Percentiles rank a stretch among this genome's conserved stretches.
phyloP scores from a whole-genome alignment of 2,329 filamentous ascomycete species.

The Sporothrix globosa region DNA sequence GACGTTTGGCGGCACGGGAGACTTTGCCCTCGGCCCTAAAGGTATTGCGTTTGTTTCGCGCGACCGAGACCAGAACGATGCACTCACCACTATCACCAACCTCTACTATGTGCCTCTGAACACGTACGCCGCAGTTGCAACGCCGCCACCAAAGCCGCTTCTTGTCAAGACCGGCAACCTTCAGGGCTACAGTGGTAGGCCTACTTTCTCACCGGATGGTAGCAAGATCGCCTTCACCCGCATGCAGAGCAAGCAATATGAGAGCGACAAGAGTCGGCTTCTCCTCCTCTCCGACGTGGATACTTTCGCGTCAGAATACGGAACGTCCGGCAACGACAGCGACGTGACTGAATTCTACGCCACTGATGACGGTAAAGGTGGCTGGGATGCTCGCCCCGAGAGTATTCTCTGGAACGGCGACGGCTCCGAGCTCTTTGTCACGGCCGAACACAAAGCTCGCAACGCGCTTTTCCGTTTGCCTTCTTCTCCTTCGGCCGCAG shows the following conservation, averaged over 20 bases:
- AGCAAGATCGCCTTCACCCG: conserved; percentile 73
- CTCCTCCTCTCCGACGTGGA: conserved; percentile 65
- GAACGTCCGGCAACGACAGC: conserved; percentile 8
- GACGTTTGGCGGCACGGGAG: conserved; percentile 76
- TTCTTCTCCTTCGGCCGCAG: conserved; percentile 51
- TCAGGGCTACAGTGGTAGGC: conserved; percentile 66
- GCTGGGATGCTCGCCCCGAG: conserved; percentile 63
- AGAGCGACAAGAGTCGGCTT: conserved; percentile 75
- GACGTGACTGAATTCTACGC: conserved; percentile 66
- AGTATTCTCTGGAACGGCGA: conserved; percentile 60
- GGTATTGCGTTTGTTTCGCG: conserved; percentile 76
- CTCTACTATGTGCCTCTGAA: conserved; percentile 73
- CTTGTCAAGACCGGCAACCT: conserved; percentile 51
- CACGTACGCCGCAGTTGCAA: conserved; percentile 61
- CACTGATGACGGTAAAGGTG: conserved; percentile 64
- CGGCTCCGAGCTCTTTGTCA: conserved; percentile 68
- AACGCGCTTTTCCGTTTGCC: conserved; percentile 65
- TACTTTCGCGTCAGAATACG: conserved; percentile 48
- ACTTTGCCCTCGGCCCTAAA: conserved; percentile 72
- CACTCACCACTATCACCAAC: conserved; percentile 62
- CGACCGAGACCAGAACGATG: conserved; percentile 70
- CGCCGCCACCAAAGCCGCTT: conserved; percentile 48
- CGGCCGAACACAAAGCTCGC: conserved; percentile 70
- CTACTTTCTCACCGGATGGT: conserved; percentile 75
- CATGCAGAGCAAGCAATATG: conserved; percentile 77